These are phyloP conservation scores for Tetracladium marchalianum DNA, from an alignment of 495 filamentous ascomycete genomes.

Conservation along the genomic window DNA sequence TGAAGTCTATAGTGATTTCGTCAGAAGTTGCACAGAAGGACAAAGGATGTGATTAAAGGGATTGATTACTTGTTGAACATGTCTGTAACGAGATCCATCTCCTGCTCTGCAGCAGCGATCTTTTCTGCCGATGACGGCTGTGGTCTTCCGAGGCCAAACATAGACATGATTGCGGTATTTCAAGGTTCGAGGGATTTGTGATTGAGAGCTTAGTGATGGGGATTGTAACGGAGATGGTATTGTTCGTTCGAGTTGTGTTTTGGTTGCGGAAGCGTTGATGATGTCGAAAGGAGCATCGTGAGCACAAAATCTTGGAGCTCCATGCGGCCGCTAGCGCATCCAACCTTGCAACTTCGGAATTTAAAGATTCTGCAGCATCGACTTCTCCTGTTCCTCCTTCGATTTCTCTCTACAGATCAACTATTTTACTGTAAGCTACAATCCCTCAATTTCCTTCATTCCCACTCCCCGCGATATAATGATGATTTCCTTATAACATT, in stretches of 20 bases:
- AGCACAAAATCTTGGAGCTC: slow-evolving; percentile 5
- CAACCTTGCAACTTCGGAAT: not conserved
- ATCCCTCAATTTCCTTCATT: slow-evolving; percentile 1
- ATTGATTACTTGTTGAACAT: slow-evolving; percentile 81
- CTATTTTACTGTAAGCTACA: slow-evolving; percentile 1
- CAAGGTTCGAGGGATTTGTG: not conserved
- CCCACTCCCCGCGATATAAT: slow-evolving; percentile 18
- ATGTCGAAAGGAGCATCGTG: not conserved
- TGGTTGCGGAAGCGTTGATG: not conserved
- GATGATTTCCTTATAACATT: slow-evolving; percentile 38
- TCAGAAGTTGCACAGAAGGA: not conserved
- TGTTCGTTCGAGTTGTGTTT: slow-evolving; percentile 1
- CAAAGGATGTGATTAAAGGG: not conserved
- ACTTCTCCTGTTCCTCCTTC: not conserved
- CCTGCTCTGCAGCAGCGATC: slow-evolving; percentile 86
- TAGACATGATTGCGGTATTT: slow-evolving; percentile 62
- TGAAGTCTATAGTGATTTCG: slow-evolving; percentile 47
- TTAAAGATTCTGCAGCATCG: not conserved
- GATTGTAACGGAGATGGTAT: not conserved
- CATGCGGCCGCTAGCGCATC: slow-evolving; percentile 12
- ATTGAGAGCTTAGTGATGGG: not conserved
- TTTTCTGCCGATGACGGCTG: slow-evolving; percentile 92
- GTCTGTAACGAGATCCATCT: slow-evolving; percentile 88
- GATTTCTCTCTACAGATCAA: not conserved
- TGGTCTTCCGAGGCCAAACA: slow-evolving; percentile 79